Evolutionary conservation across 192 early-diverging fungal genomes (phyloP).

Genomic region (Entomortierella lignicola): DNA sequence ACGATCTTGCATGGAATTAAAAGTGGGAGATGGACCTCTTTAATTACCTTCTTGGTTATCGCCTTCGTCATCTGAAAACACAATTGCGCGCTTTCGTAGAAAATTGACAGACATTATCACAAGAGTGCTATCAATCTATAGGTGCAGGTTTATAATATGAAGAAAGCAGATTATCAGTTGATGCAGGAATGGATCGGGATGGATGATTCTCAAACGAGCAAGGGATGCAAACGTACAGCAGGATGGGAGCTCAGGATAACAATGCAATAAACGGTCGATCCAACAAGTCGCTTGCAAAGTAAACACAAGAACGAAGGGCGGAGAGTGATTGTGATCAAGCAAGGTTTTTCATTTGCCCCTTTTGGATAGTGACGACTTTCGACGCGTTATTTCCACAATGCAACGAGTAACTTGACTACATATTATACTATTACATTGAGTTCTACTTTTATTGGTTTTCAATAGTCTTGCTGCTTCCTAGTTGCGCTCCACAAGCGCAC

Average conservation of each 20-base stretch:
- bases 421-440: neutral
- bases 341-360: conserved; percentile 9
- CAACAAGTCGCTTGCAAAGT: neutral
- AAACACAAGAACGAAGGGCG: neutral
- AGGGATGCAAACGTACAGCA: neutral
- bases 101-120: conserved; percentile 17
- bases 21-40: neutral
- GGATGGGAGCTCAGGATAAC: neutral
- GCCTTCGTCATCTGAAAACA: conserved; percentile 24
- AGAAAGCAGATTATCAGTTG: neutral
- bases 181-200: neutral
- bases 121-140: neutral
- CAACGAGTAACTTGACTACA: neutral
- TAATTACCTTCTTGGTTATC: conserved; percentile 9
- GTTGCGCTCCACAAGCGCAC: conserved; percentile 30
- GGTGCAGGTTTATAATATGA: neutral
- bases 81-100: conserved; percentile 32
- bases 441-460: neutral
- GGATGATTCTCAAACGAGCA: no score
- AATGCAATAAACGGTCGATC: neutral
- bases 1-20: neutral
- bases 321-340: neutral
- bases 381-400: neutral
- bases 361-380: conserved; percentile 3
- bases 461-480: conserved; percentile 2